Evolutionary conservation across 1,139 yeast genomes (phyloP), one percentile per base, ranked within the genome.

Genomic region (Nadsonia starkeyi-henricii): DNA sequence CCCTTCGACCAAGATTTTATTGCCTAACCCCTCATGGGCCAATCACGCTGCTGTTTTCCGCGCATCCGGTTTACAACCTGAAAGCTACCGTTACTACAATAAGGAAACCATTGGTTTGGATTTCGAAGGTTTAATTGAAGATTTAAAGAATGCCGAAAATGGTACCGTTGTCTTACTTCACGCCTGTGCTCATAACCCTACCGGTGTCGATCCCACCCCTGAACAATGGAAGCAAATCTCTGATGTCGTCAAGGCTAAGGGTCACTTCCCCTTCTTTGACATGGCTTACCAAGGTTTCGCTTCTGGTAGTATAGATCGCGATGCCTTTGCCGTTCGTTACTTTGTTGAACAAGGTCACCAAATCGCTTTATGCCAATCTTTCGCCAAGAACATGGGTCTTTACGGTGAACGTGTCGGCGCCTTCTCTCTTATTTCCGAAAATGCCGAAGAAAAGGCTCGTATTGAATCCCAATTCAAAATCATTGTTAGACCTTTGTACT

Each of bases 401-500:
- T 88, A 91, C 66, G 95, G 96, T 57, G 96, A 91, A 71, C 80
- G 97, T 66, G 88, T 88, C 45, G 96, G 97, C 13, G 85, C 94
- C n/a, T 71, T 89, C 48, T 82, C 85, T 47, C 68, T 81, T 46
- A 69, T 81, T 21, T 54, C 60, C 39, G 55, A 57, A 45, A 55
- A 58, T 46, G 48, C 60, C 18, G 57, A 56, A 17, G 56, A 60
- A 19, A 65, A 68, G 43, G 57, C 59, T 30, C 69, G 68, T 46
- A 74, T 85, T 53, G 81, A 79, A 59, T 82, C 95, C 2, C 96
- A 89, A 69, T 72, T 84, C 62, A 79, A 85, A 66, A 76, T 74
- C 60, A 76, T 85, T 59, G 83, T 84, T 55, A 78, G 98, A 64
- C 83, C 95, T 47, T 81, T 85, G 61, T 82, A 85, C 68, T 88